Evolutionary conservation across 768 basidiomycete species (phyloP).

Genomic region (Epithele typhae): DNA sequence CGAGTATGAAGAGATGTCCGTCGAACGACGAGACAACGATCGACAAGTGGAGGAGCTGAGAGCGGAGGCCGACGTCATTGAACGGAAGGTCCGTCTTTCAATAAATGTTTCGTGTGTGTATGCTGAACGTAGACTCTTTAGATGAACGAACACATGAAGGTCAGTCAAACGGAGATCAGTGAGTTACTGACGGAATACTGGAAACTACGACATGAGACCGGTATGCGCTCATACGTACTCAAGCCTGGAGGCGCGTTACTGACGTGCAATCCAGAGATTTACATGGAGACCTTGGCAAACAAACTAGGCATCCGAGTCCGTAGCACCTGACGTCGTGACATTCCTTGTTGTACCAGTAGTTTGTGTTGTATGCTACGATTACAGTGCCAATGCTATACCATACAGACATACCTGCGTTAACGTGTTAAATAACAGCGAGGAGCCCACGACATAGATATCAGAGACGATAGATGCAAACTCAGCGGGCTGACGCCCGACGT

Average conservation of each 20-base stretch:
- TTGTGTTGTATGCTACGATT: too few species aligned
- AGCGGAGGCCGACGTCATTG: slow-evolving; percentile 62
- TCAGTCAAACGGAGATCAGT: slow-evolving; percentile 74
- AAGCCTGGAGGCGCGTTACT: background rate
- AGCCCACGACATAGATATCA: too few species aligned
- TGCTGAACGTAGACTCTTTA: too few species aligned
- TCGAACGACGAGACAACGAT: slow-evolving; percentile 75
- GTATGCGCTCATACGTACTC: slow-evolving; percentile 34
- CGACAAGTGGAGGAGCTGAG: slow-evolving; percentile 75
- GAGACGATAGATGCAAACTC: too few species aligned
- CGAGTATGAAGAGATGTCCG: slow-evolving; percentile 76
- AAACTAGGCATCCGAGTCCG: slow-evolving; percentile 47
- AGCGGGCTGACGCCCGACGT: background rate
- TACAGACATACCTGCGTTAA: too few species aligned
- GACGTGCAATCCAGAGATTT: slow-evolving; percentile 50
- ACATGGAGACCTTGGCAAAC: slow-evolving; percentile 83
- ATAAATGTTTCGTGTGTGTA: background rate
- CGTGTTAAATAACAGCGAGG: too few species aligned
- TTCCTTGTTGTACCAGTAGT: background rate
- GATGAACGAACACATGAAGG: slow-evolving; percentile 74
- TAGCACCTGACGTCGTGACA: slow-evolving; percentile 15
- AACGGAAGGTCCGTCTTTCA: slow-evolving; percentile 47
- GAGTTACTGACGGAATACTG: slow-evolving; percentile 82
- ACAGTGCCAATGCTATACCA: too few species aligned
- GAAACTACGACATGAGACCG: slow-evolving; percentile 72